Percentiles rank a stretch among this genome's conserved stretches.
These are phyloP conservation scores for Fusarium bulbicola DNA, from an alignment of 2,329 filamentous ascomycete genomes.

Conservation along the genomic window DNA sequence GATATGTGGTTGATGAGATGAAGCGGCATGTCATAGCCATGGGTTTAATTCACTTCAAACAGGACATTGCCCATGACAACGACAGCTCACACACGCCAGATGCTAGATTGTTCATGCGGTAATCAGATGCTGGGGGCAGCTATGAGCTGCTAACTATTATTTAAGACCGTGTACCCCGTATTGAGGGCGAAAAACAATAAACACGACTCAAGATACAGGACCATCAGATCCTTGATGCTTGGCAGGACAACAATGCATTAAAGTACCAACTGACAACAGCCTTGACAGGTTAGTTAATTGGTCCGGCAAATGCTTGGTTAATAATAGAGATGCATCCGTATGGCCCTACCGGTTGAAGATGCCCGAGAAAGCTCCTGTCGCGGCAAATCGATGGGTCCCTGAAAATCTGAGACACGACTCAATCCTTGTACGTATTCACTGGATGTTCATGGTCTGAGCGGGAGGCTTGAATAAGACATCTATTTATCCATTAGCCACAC, in stretches of 20 bases:
- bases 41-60: not conserved
- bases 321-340: constrained; percentile 19
- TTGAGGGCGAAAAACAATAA: constrained; percentile 22
- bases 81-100: constrained; percentile 9
- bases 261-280: constrained; percentile 10
- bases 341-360: constrained; percentile 30
- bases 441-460: constrained; percentile 18
- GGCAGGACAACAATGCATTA: constrained; percentile 31
- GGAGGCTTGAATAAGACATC: constrained; percentile 17
- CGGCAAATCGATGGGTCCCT: constrained; percentile 14
- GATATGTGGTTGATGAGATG: not conserved
- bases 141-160: constrained; percentile 2
- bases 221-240: constrained; percentile 25
- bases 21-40: not conserved
- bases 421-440: constrained; percentile 15
- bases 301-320: constrained; percentile 3
- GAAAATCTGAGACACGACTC: constrained; percentile 24
- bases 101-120: constrained; percentile 29
- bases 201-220: constrained; percentile 19
- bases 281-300: constrained; percentile 2
- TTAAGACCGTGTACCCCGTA: not conserved
- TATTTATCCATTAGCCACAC: constrained; percentile 18
- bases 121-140: constrained; percentile 14
- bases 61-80: not conserved
- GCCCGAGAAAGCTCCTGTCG: constrained; percentile 15